A percentile compares a stretch with the other conserved stretches of the same genome.
These are phyloP conservation scores for Xerocomellus dryophilus DNA, from an alignment of 768 basidiomycete species.

Conservation along the genomic window DNA sequence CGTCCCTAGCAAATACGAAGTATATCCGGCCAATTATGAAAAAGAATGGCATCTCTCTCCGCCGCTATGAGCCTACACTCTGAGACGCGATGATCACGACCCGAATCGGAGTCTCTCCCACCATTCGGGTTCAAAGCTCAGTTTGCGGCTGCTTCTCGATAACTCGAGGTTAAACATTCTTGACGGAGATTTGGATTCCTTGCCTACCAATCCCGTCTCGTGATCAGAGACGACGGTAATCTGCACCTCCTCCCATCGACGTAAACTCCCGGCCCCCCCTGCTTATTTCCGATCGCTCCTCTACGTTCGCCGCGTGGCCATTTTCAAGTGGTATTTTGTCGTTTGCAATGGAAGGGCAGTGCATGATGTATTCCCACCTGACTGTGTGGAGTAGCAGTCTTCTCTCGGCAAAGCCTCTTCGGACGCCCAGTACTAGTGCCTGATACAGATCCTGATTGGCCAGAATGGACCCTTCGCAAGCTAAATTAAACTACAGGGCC, in stretches of 20 bases:
- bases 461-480: neutral
- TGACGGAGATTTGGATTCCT: neutral
- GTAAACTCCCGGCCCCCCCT: slow-evolving; percentile 10
- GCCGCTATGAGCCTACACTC: neutral
- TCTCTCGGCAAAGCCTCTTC: neutral
- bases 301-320: neutral
- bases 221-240: neutral
- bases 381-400: neutral
- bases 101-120: neutral
- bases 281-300: slow-evolving; percentile 7
- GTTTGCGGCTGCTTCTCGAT: neutral
- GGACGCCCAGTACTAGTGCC: neutral
- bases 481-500: neutral
- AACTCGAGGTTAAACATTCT: neutral
- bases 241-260: neutral
- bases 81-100: slow-evolving; percentile 4
- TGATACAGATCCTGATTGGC: slow-evolving; percentile 5
- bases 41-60: neutral
- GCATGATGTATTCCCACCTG: neutral
- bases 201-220: neutral
- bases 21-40: neutral
- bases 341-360: neutral
- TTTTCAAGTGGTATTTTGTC: neutral
- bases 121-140: neutral
- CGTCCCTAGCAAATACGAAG: neutral